Evolutionary conservation across 2,329 filamentous ascomycete species (phyloP).

Genomic region (Paracamarosporium sp.): DNA sequence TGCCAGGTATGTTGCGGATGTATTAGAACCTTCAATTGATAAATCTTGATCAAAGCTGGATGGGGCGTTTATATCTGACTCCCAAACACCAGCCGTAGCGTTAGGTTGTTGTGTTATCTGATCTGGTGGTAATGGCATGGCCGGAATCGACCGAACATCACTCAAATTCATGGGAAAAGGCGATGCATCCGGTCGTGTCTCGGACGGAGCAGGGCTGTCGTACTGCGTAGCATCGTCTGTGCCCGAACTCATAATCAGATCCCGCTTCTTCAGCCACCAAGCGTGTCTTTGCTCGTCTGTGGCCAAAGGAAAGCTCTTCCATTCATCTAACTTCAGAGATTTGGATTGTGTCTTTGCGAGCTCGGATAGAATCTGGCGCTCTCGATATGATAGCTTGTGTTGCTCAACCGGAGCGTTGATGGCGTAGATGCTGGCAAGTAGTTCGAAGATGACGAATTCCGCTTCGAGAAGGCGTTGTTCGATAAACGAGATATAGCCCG

Average conservation of each 20-base stretch:
- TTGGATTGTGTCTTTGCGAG: slow-evolving; percentile 24
- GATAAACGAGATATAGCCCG: slow-evolving; percentile 28
- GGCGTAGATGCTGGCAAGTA: slow-evolving; percentile 22
- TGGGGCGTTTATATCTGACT: no score
- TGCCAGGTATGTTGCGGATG: no score
- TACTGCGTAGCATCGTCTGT: not conserved
- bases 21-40: no score
- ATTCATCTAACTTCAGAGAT: slow-evolving; percentile 27
- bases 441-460: slow-evolving; percentile 26
- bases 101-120: not conserved
- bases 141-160: not conserved
- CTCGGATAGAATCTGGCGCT: slow-evolving; percentile 15
- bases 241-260: not conserved
- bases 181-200: not conserved
- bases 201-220: not conserved
- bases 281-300: slow-evolving; percentile 16
- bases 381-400: slow-evolving; percentile 10
- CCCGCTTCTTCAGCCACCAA: slow-evolving; percentile 21
- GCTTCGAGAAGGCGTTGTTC: slow-evolving; percentile 30
- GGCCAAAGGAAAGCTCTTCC: slow-evolving; percentile 21
- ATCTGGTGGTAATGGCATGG: not conserved
- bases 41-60: no score
- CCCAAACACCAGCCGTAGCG: no score
- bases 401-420: slow-evolving; percentile 13
- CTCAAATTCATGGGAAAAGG: not conserved